Evolutionary conservation across 495 filamentous ascomycete genomes (phyloP).

Genomic region (Penicillium lagena): DNA sequence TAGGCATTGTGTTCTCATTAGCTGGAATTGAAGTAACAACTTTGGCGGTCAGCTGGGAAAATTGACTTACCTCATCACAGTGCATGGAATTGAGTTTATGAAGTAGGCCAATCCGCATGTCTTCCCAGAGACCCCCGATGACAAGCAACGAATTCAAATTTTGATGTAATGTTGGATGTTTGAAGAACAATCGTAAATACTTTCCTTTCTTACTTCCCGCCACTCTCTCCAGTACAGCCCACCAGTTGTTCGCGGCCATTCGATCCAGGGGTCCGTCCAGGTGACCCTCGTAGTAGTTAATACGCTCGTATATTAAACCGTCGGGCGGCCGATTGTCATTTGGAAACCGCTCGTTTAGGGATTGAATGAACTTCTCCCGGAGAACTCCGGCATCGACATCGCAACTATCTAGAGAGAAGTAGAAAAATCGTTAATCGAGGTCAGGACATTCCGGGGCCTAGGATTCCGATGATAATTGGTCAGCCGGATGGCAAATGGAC

Average conservation of each 20-base stretch:
- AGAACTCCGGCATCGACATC: background rate
- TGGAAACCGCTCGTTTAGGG: background rate
- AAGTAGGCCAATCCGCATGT: constrained; percentile 6
- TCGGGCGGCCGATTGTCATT: constrained; percentile 6
- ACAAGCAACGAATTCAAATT: constrained; percentile 2
- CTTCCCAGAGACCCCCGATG: constrained; percentile 6
- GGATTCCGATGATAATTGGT: background rate
- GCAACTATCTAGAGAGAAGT: too few species aligned
- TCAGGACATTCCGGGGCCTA: too few species aligned
- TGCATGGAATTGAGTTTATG: constrained; percentile 8
- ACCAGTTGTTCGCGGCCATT: constrained; percentile 4
- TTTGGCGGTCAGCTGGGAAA: background rate
- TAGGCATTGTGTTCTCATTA: background rate
- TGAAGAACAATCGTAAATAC: background rate
- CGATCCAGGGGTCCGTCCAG: background rate
- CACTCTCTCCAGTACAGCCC: background rate
- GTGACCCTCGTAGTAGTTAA: constrained; percentile 7
- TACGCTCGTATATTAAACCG: constrained; percentile 8
- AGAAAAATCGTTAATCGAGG: too few species aligned
- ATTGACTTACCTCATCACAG: constrained; percentile 6
- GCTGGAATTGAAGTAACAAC: background rate
- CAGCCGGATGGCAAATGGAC: background rate
- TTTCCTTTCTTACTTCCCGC: background rate
- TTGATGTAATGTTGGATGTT: background rate
- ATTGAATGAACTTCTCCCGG: background rate